These are phyloP conservation scores for Xenoacremonium recifei DNA, from an alignment of 2,329 filamentous ascomycete genomes.

Conservation along the genomic window DNA sequence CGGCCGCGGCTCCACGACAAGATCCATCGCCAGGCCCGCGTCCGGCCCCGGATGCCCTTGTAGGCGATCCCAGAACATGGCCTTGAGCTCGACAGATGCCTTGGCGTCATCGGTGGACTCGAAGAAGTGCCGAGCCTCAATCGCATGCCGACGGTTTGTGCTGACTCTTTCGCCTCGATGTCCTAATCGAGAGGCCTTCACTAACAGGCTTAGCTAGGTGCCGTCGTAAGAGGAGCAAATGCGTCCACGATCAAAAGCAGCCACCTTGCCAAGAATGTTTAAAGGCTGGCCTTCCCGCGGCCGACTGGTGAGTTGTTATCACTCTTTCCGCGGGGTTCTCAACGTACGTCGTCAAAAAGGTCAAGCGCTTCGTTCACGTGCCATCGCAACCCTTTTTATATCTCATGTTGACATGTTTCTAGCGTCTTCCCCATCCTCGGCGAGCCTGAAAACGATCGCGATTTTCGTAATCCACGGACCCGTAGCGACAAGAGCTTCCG, in stretches of 20 bases:
- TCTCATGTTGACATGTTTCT: slow-evolving; percentile 2
- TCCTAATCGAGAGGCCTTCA: background rate
- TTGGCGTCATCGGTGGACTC: too few species aligned
- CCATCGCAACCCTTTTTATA: too few species aligned
- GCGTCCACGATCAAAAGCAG: slow-evolving; percentile 46
- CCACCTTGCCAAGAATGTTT: slow-evolving; percentile 52
- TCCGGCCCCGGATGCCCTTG: too few species aligned
- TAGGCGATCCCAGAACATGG: too few species aligned
- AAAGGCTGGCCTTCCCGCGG: slow-evolving; percentile 45
- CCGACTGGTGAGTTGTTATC: slow-evolving; percentile 47
- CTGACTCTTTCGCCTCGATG: background rate
- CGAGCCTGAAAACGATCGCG: slow-evolving; percentile 52
- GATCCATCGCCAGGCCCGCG: too few species aligned
- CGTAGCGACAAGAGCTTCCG: slow-evolving; percentile 46
- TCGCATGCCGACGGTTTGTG: slow-evolving; percentile 52
- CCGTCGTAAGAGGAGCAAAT: slow-evolving; percentile 57
- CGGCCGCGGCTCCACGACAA: too few species aligned
- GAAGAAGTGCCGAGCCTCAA: slow-evolving; percentile 51
- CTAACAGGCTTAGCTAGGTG: slow-evolving; percentile 46
- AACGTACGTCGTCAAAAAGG: too few species aligned
- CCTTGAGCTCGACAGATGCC: too few species aligned
- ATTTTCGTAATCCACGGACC: slow-evolving; percentile 54
- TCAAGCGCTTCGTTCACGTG: too few species aligned
- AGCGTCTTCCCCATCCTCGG: slow-evolving; percentile 54
- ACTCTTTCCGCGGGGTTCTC: too few species aligned